A percentile compares a stretch with the other conserved stretches of the same genome.
phyloP scores from a whole-genome alignment of 2,329 filamentous ascomycete species.

The Fusarium begoniae region DNA sequence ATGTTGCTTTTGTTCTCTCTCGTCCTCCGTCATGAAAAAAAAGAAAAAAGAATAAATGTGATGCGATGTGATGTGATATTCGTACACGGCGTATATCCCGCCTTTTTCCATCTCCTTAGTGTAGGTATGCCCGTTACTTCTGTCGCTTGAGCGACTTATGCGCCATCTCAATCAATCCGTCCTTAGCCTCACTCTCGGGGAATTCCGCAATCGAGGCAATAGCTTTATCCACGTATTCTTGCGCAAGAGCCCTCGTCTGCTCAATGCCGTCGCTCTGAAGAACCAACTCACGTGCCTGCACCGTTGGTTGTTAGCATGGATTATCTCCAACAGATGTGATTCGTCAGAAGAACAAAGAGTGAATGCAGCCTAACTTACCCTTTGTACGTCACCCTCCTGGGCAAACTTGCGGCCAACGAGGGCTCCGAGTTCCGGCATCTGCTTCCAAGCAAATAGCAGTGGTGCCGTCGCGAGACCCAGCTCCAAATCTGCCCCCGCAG shows the following conservation, averaged over 20 bases:
- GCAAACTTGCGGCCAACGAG: slow-evolving; percentile 93
- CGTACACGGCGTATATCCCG: slow-evolving; percentile 31
- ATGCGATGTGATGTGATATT: slow-evolving; percentile 26
- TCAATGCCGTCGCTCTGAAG: slow-evolving; percentile 86
- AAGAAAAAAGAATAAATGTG: slow-evolving; percentile 14
- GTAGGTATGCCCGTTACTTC: slow-evolving; percentile 66
- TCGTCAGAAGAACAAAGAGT: neutral
- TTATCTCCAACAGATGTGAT: slow-evolving; percentile 30
- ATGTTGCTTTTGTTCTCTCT: neutral
- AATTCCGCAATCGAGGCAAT: slow-evolving; percentile 85
- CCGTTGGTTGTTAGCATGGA: slow-evolving; percentile 29
- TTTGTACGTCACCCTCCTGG: slow-evolving; percentile 82
- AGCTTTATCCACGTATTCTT: slow-evolving; percentile 90
- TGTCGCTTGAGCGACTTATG: slow-evolving; percentile 88
- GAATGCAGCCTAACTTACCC: slow-evolving; percentile 63
- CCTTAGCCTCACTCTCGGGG: slow-evolving; percentile 94
- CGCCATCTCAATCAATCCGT: slow-evolving; percentile 92
- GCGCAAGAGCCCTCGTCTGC: slow-evolving; percentile 88
- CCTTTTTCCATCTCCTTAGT: neutral
- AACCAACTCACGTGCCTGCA: slow-evolving; percentile 86
- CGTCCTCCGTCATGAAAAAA: slow-evolving; percentile 11
- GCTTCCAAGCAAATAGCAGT: slow-evolving; percentile 94
- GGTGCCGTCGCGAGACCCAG: slow-evolving; percentile 94
- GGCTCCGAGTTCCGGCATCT: slow-evolving; percentile 82
- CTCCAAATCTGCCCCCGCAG: slow-evolving; percentile 92